phyloP scores from a whole-genome alignment of 208 protist genomes.

The Leishmania turanica region DNA sequence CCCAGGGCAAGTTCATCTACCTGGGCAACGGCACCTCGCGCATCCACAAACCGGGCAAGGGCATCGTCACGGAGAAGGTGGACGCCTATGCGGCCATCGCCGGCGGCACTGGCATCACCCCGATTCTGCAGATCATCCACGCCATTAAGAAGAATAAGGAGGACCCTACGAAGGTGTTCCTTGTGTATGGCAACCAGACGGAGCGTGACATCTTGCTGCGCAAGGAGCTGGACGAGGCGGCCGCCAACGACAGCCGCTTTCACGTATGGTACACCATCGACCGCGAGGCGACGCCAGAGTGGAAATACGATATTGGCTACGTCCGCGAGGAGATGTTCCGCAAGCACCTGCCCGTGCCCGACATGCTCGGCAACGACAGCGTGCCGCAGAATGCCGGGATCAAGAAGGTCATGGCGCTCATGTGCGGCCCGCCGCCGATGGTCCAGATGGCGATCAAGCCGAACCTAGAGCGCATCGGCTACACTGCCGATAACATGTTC shows the following conservation, averaged over 20 bases:
- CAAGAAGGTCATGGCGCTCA: slow-evolving; percentile 56
- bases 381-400: slow-evolving; percentile 41
- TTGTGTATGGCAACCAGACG: slow-evolving; percentile 90
- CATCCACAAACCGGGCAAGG: slow-evolving; percentile 37
- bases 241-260: slow-evolving; percentile 45
- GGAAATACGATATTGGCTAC: slow-evolving; percentile 74
- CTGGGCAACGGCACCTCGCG: slow-evolving; percentile 42
- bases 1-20: slow-evolving; percentile 92
- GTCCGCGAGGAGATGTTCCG: slow-evolving; percentile 80
- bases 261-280: slow-evolving; percentile 88
- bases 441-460: slow-evolving; percentile 83
- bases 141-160: slow-evolving; percentile 71
- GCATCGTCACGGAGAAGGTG: slow-evolving; percentile 30
- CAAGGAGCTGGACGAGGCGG: slow-evolving; percentile 79
- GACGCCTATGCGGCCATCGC: slow-evolving; percentile 71
- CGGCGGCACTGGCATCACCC: slow-evolving; percentile 93
- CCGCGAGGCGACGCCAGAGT: slow-evolving; percentile 39
- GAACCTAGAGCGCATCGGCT: slow-evolving; percentile 79
- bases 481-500: slow-evolving; percentile 64
- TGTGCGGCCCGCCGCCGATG: slow-evolving; percentile 92
- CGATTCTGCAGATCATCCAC: slow-evolving; percentile 91
- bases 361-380: slow-evolving; percentile 24
- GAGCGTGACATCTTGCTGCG: slow-evolving; percentile 93
- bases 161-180: slow-evolving; percentile 82
- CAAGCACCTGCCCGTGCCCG: slow-evolving; percentile 56